phyloP scores from a whole-genome alignment of 179 eudicot genomes.

The Sideroxylon spinosum region DNA sequence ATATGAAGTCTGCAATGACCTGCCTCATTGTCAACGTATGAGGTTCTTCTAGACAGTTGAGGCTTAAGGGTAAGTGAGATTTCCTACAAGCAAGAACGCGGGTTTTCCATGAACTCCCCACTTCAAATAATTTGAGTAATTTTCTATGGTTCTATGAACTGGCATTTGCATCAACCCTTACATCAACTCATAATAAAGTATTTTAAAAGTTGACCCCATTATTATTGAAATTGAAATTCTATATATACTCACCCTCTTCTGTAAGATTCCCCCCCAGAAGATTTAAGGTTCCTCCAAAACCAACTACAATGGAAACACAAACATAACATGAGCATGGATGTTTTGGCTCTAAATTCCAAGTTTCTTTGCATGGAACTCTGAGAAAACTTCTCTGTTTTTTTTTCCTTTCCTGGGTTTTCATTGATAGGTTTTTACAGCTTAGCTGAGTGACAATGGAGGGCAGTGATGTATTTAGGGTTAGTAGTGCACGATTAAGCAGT shows the following conservation, averaged over 20 bases:
- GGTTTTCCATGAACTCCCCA: neutral
- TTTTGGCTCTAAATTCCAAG: no score
- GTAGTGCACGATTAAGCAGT: slow-evolving; percentile 51
- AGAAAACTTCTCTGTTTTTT: neutral
- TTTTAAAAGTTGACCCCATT: no score
- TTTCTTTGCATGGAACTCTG: neutral
- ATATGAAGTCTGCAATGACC: neutral
- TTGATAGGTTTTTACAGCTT: no score
- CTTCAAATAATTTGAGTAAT: neutral
- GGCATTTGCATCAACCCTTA: neutral
- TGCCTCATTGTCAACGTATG: neutral
- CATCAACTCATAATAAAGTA: no score
- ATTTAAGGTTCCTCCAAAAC: neutral
- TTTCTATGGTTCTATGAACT: neutral
- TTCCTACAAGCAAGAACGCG: no score
- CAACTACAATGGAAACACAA: neutral
- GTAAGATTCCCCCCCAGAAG: neutral
- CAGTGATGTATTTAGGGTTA: slow-evolving; percentile 42
- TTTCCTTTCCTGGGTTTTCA: no score
- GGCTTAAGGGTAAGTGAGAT: no score
- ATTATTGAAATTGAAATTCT: no score
- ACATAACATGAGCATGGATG: no score
- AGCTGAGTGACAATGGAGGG: slow-evolving; percentile 35
- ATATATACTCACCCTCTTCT: neutral
- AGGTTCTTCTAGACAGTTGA: no score